Evolutionary conservation across 805 yeast species (phyloP).

Genomic region (Metschnikowia amazonensis): DNA sequence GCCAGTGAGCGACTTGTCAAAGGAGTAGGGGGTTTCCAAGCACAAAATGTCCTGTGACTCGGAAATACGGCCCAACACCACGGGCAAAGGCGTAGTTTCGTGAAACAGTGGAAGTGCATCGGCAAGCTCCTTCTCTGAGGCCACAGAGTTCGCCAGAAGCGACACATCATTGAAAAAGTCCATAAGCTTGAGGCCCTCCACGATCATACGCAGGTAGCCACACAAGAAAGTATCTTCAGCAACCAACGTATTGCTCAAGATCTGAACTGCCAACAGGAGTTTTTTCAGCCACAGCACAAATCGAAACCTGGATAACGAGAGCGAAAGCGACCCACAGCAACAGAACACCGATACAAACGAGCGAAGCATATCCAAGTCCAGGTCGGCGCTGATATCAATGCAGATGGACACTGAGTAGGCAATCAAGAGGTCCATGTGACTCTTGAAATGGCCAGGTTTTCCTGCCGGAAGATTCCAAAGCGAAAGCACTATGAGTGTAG

Average conservation of each 20-base stretch:
- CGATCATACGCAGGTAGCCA: slow-evolving; percentile 42
- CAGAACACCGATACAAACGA: slow-evolving; percentile 47
- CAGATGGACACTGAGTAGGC: slow-evolving; percentile 46
- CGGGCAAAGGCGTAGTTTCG: background rate
- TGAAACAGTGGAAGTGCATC: background rate
- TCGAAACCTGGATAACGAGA: slow-evolving; percentile 49
- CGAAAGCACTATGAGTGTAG: slow-evolving; percentile 43
- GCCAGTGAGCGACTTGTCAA: background rate
- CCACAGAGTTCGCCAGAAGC: slow-evolving; percentile 3
- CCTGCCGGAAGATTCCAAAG: slow-evolving; percentile 54
- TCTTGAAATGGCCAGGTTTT: slow-evolving; percentile 50
- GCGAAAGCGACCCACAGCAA: slow-evolving; percentile 49
- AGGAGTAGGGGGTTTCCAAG: background rate
- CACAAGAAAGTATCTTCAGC: slow-evolving; percentile 31
- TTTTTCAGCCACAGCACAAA: slow-evolving; percentile 46
- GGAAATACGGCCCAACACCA: background rate
- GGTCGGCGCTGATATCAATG: slow-evolving; percentile 39
- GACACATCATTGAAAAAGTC: slow-evolving; percentile 28
- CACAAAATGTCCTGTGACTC: background rate
- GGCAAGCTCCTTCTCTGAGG: slow-evolving; percentile 2
- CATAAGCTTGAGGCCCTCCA: slow-evolving; percentile 48
- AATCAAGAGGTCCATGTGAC: slow-evolving; percentile 46
- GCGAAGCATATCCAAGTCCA: slow-evolving; percentile 31
- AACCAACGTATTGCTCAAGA: slow-evolving; percentile 12
- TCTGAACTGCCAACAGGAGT: slow-evolving; percentile 34